Conservation (phyloP, 1,284 basidiomycete species). For the Pseudomicrostroma phylloplanum region DNA sequence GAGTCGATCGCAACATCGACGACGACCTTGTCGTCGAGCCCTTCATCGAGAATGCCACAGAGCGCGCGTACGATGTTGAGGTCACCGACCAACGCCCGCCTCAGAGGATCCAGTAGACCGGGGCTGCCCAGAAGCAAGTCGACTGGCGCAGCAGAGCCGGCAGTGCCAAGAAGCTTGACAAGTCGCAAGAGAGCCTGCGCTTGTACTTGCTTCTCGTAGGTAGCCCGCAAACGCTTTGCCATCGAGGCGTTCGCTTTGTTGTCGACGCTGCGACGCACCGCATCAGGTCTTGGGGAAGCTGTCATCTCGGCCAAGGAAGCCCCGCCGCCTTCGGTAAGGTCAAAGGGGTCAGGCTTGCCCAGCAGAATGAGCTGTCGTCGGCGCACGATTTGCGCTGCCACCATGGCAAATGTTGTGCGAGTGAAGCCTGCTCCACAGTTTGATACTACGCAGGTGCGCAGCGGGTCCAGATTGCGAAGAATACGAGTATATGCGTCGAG, state of each 20-base stretch:
- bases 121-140: constrained; percentile 43
- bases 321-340: constrained; percentile 10
- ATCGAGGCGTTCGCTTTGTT: constrained; percentile 20
- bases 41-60: constrained; percentile 43
- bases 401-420: constrained; percentile 95
- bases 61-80: constrained; percentile 45
- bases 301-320: background rate
- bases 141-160: constrained; percentile 25
- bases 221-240: constrained; percentile 27
- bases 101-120: constrained; percentile 36
- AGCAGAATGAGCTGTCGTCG: constrained; percentile 74
- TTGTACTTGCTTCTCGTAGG: constrained; percentile 67
- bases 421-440: constrained; percentile 97
- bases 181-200: constrained; percentile 74
- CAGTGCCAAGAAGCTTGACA: constrained; percentile 69
- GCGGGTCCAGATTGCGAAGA: constrained; percentile 73
- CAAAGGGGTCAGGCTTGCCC: constrained; percentile 71
- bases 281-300: background rate
- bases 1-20: constrained; percentile 47
- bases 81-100: constrained; percentile 43
- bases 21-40: constrained; percentile 40
- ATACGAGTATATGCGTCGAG: constrained; percentile 85
- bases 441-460: constrained; percentile 78
- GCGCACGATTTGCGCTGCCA: constrained; percentile 80
- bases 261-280: background rate